Percentiles rank a stretch among this genome's conserved stretches.
These are phyloP conservation scores for Breviolum minutum DNA, from an alignment of 73 alveolate genomes.

Conservation along the genomic window DNA sequence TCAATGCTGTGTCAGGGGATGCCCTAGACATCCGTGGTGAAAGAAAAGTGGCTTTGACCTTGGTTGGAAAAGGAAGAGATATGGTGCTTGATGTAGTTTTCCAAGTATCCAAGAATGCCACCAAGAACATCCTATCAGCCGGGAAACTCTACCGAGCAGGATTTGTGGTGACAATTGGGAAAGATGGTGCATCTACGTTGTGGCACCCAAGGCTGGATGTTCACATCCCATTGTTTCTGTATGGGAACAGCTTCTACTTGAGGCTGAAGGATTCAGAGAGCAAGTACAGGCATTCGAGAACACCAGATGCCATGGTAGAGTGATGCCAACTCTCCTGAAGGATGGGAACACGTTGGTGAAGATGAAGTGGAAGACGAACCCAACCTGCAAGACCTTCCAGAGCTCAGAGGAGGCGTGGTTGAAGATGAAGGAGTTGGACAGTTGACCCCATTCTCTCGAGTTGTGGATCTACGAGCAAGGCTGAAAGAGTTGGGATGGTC, in stretches of 20 bases:
- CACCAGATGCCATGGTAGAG: neutral
- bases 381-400: neutral
- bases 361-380: neutral
- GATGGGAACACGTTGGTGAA: neutral
- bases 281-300: neutral
- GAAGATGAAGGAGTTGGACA: neutral
- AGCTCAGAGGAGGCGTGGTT: neutral
- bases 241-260: neutral
- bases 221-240: neutral
- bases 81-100: neutral
- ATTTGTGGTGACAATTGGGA: neutral
- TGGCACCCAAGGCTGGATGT: neutral
- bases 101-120: conserved; percentile 1
- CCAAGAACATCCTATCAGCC: neutral
- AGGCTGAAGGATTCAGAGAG: neutral
- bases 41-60: neutral
- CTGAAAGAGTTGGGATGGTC: neutral
- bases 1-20: neutral
- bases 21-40: neutral
- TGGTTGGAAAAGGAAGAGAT: neutral
- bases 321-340: neutral
- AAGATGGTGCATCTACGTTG: neutral
- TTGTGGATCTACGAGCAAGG: neutral
- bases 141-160: neutral
- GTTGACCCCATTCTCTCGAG: neutral